Evolutionary conservation across 257 asterid genomes (phyloP), one percentile per base, ranked within the genome.

Genomic region (Haberlea rhodopensis): DNA sequence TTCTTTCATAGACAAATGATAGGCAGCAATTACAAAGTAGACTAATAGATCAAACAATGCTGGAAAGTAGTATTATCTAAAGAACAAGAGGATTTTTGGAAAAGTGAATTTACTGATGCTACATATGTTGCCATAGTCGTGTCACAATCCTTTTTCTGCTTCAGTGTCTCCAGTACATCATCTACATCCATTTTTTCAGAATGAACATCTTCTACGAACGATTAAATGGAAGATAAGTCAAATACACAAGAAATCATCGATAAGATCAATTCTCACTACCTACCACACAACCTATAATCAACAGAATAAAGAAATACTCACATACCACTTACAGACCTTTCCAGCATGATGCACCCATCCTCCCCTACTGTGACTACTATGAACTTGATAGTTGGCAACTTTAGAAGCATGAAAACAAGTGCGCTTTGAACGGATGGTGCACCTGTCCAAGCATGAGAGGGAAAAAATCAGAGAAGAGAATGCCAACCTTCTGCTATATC

Each of bases 341-440:
- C 85, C 31, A 84, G 77, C 90, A 84, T 84, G 65, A 84, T 13
- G 71, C 85, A 81, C 56, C 90, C 90, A 23, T 84, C 84, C 66
- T 79, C 80, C 64, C 90, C 90, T 62, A 84, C 62, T 13, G 87
- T 84, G 69, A 84, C 85, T 26, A 76, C 68, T 18, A 69, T 79
- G 66, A 84, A 84, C 62, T 81, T 76, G 46, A 79, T 51, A 53
- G 73, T 75, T 71, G 97, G 96, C 83, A 90, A 70, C 79, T 76
- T 85, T 62, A 84, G 72, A 52, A 90, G 94, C 84, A 94, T 79
- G 28, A 89, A 79, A 68, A 90, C 81, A 65, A 94, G 96, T 57
- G 97, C 88, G 34, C 82, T 80, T 20, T 94, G 86, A 68, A 90
- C 61, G 54, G 97, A 81, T 65, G 86, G 80, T 49, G 90, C 87